Conservation (phyloP, 2,329 filamentous ascomycete species). For the Pseudopithomyces chartarum region DNA sequence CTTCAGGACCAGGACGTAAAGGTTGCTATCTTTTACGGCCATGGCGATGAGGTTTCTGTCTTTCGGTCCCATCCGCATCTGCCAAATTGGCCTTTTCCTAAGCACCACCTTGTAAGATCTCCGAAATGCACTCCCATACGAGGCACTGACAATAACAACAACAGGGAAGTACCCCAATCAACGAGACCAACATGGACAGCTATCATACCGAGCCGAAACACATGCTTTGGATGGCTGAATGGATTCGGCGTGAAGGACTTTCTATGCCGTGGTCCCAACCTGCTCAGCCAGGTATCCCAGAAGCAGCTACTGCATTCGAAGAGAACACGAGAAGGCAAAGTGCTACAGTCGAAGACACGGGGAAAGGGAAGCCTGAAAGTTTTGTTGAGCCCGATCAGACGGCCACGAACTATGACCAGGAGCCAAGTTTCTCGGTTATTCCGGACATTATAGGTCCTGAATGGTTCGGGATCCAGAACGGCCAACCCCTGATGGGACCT, state of each 20-base stretch:
- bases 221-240: not conserved
- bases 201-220: not conserved
- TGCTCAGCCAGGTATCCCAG: not conserved
- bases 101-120: not conserved
- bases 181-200: not conserved
- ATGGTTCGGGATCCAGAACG: not conserved
- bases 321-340: not conserved
- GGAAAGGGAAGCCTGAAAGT: not conserved
- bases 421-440: not conserved
- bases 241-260: not conserved
- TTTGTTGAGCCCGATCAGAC: not conserved
- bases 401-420: not conserved
- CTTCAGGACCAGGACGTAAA: conserved; percentile 7
- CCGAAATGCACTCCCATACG: too few species aligned
- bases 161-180: not conserved
- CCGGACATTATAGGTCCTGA: not conserved
- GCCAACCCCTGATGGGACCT: not conserved
- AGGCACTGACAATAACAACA: not conserved
- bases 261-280: not conserved
- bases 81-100: not conserved
- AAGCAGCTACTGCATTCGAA: not conserved
- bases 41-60: conserved; percentile 5
- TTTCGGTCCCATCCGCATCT: conserved; percentile 11
- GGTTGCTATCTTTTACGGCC: conserved; percentile 6
- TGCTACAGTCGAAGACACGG: not conserved